phyloP scores from a whole-genome alignment of 352 stramenopile species.

The Pythium rhizo-oryzae region DNA sequence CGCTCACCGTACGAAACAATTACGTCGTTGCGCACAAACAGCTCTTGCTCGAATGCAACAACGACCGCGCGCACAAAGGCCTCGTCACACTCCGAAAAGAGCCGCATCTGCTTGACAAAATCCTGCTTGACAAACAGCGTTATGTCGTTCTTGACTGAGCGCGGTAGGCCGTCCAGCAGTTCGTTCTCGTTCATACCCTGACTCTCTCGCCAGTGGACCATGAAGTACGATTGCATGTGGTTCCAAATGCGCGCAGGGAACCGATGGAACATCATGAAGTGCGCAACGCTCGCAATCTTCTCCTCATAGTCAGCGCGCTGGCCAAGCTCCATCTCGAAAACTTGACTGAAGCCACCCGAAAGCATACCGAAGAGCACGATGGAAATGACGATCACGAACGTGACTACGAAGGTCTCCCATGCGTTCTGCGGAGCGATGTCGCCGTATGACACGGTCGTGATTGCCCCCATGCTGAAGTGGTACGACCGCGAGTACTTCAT shows the following conservation, averaged over 20 bases:
- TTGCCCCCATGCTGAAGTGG: constrained; percentile 75
- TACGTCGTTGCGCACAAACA: constrained; percentile 75
- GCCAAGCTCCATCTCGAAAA: constrained; percentile 68
- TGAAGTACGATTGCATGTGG: constrained; percentile 80
- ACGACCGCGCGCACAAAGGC: constrained; percentile 63
- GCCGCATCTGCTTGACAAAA: constrained; percentile 56
- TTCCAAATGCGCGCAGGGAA: constrained; percentile 57
- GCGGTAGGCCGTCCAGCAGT: constrained; percentile 51
- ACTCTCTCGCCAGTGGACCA: constrained; percentile 66
- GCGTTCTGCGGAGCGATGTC: constrained; percentile 69
- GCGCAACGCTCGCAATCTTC: constrained; percentile 49
- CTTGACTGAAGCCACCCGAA: constrained; percentile 69
- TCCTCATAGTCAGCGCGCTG: constrained; percentile 68
- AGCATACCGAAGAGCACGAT: constrained; percentile 74
- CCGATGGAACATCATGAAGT: constrained; percentile 68
- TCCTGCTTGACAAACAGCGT: constrained; percentile 63
- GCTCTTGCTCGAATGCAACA: constrained; percentile 65
- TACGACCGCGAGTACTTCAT: constrained; percentile 55
- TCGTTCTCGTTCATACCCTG: constrained; percentile 65
- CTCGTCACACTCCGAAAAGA: constrained; percentile 62
- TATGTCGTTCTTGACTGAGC: constrained; percentile 56
- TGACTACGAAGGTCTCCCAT: constrained; percentile 48
- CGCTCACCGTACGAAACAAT: constrained; percentile 64
- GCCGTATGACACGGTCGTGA: constrained; percentile 72
- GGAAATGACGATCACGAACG: constrained; percentile 66